These are phyloP conservation scores for Saccharomyces uvarum DNA, from an alignment of 1,139 yeast genomes.

Conservation along the genomic window DNA sequence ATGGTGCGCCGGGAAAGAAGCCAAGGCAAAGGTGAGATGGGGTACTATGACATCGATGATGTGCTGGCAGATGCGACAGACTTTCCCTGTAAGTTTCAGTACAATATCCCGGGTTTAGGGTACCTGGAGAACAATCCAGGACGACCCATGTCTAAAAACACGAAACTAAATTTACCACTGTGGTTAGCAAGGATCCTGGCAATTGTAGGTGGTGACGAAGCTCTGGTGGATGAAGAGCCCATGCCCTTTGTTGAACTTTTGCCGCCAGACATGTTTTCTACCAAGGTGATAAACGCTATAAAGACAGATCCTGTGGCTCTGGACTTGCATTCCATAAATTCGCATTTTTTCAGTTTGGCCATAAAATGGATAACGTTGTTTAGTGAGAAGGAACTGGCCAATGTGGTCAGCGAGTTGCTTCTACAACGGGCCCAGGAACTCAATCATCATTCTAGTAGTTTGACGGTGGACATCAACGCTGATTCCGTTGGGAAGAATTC, in stretches of 20 bases:
- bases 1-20: not conserved
- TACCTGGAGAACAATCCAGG: slow-evolving; percentile 81
- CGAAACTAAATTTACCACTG: slow-evolving; percentile 72
- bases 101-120: slow-evolving; percentile 77
- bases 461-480: slow-evolving; percentile 26
- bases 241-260: slow-evolving; percentile 60
- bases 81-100: slow-evolving; percentile 71
- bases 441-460: slow-evolving; percentile 53
- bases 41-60: slow-evolving; percentile 81
- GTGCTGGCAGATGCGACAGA: slow-evolving; percentile 71
- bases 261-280: slow-evolving; percentile 59
- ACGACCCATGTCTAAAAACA: slow-evolving; percentile 44
- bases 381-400: slow-evolving; percentile 55
- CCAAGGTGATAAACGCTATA: slow-evolving; percentile 68
- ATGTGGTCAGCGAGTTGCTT: slow-evolving; percentile 46
- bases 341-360: slow-evolving; percentile 61
- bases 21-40: slow-evolving; percentile 22
- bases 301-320: slow-evolving; percentile 63
- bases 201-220: slow-evolving; percentile 35
- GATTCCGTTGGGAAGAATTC: slow-evolving; percentile 3
- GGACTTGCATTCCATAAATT: slow-evolving; percentile 59
- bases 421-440: slow-evolving; percentile 61
- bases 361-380: slow-evolving; percentile 70
- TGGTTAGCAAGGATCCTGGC: slow-evolving; percentile 87
- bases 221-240: slow-evolving; percentile 30